Evolutionary conservation across 805 yeast genomes (phyloP), one percentile per base, ranked within the genome.

Genomic region (Saccharomycopsis capsularis): DNA sequence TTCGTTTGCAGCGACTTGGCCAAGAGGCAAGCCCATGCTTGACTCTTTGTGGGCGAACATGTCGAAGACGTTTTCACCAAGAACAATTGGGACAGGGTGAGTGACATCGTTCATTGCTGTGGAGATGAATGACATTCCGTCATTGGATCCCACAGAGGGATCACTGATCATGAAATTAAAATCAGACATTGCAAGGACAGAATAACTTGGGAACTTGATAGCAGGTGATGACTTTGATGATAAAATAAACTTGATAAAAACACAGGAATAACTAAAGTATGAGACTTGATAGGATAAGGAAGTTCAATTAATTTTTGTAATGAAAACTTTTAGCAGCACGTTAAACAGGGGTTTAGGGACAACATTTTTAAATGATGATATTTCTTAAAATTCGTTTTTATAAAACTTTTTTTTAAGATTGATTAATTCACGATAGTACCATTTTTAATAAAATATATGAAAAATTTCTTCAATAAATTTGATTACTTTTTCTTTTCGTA

Each of bases 11-110:
- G 56, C 56, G 37, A 56, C 58, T 43, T 60, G 56, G 60, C 51
- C 65, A 60, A 44, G 61, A 52, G 47, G 59, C 53, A 57, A 57
- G 58, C 54, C 52, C 61, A 63, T 52, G 51, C 55, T 45, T 56
- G 53, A 49, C 37, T 16, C 29, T 6, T 43, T 37, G 18, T 25
- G 46, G 4, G n/a, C 40, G 37, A 53, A 45, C 18, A 44, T 29
- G 41, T 54, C 48, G 40, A 54, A 54, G n/a, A 54, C 54, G 23
- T 46, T 49, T 37, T 54, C 54, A 22, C 55, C 55, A 19, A 52
- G 41, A 43, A 53, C 46, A 18, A 45, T 27, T 30, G 56, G 55
- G 32, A 53, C 44, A 5, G 49, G 42, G 25, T 37, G 29, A 13
- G 48, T 16, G 19, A 45, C 32, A 16, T 38, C 41, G 36, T 41